These are phyloP conservation scores for Penicillium macrosclerotiorum DNA, from an alignment of 495 filamentous ascomycete species.

Conservation along the genomic window DNA sequence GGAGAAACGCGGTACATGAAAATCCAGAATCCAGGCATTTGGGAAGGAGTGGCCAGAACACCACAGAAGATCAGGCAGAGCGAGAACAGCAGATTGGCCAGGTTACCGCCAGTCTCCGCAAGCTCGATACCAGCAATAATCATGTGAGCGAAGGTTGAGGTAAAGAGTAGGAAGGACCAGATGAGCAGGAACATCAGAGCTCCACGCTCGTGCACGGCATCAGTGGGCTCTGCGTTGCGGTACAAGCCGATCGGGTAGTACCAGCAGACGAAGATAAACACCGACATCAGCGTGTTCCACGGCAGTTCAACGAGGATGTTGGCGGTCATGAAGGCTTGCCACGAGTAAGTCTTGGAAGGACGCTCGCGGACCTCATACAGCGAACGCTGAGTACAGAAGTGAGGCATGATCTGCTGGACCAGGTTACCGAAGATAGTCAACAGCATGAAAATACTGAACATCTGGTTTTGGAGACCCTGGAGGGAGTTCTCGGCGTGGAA, in stretches of 20 bases:
- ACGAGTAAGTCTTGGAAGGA: conserved; percentile 70
- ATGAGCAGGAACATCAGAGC: conserved; percentile 59
- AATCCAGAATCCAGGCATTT: conserved; percentile 74
- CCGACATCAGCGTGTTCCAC: conserved; percentile 64
- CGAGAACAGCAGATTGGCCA: conserved; percentile 61
- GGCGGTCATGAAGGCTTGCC: conserved; percentile 67
- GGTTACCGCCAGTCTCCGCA: conserved; percentile 60
- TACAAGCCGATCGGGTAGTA: conserved; percentile 70
- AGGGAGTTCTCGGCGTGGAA: conserved; percentile 68
- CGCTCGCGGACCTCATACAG: conserved; percentile 73
- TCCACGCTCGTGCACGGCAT: conserved; percentile 48
- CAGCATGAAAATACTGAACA: conserved; percentile 88
- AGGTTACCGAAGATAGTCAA: conserved; percentile 79
- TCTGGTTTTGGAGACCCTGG: conserved; percentile 87
- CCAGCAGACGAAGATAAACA: conserved; percentile 62
- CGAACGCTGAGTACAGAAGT: conserved; percentile 64
- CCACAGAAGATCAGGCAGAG: conserved; percentile 62
- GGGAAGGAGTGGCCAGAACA: conserved; percentile 63
- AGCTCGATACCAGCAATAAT: conserved; percentile 61
- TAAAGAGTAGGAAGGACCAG: conserved; percentile 55
- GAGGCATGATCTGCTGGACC: conserved; percentile 75
- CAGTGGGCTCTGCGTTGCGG: conserved; percentile 45
- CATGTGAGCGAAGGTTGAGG: conserved; percentile 64
- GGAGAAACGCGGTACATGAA: conserved; percentile 80
- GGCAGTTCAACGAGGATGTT: conserved; percentile 74